Conservation (phyloP, 2,329 filamentous ascomycete species). For the Calonectria henricotiae region DNA sequence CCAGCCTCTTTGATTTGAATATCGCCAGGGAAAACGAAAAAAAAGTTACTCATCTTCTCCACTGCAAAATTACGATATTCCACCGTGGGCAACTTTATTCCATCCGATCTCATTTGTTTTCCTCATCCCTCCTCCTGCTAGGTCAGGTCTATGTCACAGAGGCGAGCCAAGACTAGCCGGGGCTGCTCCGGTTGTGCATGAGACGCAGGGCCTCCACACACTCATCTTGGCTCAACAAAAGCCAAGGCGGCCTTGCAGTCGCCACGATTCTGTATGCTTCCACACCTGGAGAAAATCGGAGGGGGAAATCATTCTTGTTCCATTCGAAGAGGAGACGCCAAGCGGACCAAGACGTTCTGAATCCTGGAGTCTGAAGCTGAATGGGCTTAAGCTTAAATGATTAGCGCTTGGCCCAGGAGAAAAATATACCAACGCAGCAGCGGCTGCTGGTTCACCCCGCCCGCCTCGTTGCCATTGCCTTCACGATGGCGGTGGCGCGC, state of each 20-base stretch:
- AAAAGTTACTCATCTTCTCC: background rate
- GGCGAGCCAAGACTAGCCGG: slow-evolving; percentile 27
- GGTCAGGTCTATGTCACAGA: slow-evolving; percentile 1
- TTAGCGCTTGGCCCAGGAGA: slow-evolving; percentile 20
- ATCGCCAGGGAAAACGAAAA: background rate
- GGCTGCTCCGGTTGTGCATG: slow-evolving; percentile 27
- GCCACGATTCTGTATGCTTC: slow-evolving; percentile 28
- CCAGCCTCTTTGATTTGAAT: slow-evolving; percentile 11
- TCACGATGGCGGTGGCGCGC: background rate
- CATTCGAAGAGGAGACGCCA: slow-evolving; percentile 21
- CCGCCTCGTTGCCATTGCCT: background rate
- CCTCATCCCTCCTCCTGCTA: background rate
- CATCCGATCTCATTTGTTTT: background rate
- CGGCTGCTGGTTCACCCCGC: background rate
- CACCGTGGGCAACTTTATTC: slow-evolving; percentile 15
- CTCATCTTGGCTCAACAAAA: slow-evolving; percentile 11
- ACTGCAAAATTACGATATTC: slow-evolving; percentile 21
- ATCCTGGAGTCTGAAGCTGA: slow-evolving; percentile 7
- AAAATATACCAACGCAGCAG: slow-evolving; percentile 1
- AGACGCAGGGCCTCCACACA: slow-evolving; percentile 23
- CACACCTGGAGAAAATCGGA: background rate
- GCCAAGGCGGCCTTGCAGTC: slow-evolving; percentile 19
- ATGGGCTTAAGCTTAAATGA: slow-evolving; percentile 33
- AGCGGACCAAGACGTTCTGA: background rate
- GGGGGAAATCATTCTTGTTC: background rate